Conservation (phyloP, 306 rosid genomes). For the Potentilla sterilis region DNA sequence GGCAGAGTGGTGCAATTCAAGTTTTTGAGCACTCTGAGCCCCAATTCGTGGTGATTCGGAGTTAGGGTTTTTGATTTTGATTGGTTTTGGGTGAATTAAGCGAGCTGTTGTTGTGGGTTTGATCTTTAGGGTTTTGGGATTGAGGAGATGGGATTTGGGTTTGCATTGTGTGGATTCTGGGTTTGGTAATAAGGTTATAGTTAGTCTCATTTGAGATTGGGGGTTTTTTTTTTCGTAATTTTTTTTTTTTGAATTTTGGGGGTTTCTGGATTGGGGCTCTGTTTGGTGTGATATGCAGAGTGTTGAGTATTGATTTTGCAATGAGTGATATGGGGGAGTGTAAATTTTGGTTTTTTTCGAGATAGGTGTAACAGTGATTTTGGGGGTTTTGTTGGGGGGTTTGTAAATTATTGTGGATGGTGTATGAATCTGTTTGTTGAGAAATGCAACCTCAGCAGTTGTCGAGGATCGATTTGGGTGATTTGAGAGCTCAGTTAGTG, state of each 20-base stretch:
- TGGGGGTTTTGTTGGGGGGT: slow-evolving; percentile 24
- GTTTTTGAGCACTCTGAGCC: slow-evolving; percentile 27
- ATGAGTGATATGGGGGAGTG: slow-evolving; percentile 50
- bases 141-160: slow-evolving; percentile 60
- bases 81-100: slow-evolving; percentile 34
- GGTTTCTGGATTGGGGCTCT: slow-evolving; percentile 24
- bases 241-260: slow-evolving; percentile 33
- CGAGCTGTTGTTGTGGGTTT: slow-evolving; percentile 41
- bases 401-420: slow-evolving; percentile 45
- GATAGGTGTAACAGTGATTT: slow-evolving; percentile 43
- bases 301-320: slow-evolving; percentile 34
- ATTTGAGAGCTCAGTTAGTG: slow-evolving; percentile 68
- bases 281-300: slow-evolving; percentile 30
- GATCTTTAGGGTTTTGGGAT: slow-evolving; percentile 89
- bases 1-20: slow-evolving; percentile 48
- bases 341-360: slow-evolving; percentile 48
- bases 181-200: slow-evolving; percentile 33
- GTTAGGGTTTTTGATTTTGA: slow-evolving; percentile 57
- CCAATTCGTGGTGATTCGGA: slow-evolving; percentile 40
- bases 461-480: slow-evolving; percentile 90
- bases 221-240: slow-evolving; percentile 15
- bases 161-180: slow-evolving; percentile 50
- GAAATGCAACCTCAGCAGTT: slow-evolving; percentile 94
- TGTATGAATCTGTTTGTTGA: slow-evolving; percentile 70
- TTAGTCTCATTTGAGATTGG: slow-evolving; percentile 38